Evolutionary conservation across 2,329 filamentous ascomycete genomes (phyloP).

Genomic region (Aspergillus sp.): DNA sequence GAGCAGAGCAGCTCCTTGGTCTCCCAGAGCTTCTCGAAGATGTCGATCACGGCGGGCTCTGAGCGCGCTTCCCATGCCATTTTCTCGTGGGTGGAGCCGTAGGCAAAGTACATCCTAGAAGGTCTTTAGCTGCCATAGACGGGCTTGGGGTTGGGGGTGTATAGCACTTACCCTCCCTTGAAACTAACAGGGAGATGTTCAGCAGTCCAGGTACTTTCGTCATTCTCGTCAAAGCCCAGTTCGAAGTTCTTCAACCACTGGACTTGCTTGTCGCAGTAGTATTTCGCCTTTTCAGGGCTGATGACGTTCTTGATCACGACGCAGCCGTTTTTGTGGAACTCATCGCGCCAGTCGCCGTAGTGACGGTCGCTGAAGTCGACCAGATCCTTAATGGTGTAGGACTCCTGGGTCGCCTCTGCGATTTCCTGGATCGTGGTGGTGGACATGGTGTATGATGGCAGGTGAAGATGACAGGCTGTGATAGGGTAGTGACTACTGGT

Average conservation of each 20-base stretch:
- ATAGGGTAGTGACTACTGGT: no score
- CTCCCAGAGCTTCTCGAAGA: conserved; percentile 45
- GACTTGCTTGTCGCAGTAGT: conserved; percentile 42
- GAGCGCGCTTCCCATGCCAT: conserved; percentile 45
- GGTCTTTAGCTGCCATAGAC: no score
- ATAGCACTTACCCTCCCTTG: conserved; percentile 30
- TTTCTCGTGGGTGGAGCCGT: conserved; percentile 44
- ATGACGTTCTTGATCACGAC: conserved; percentile 36
- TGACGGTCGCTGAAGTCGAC: conserved; percentile 11
- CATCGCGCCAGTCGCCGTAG: conserved; percentile 8
- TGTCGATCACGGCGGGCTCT: conserved; percentile 40
- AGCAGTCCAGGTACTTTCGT: conserved; percentile 43
- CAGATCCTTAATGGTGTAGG: conserved; percentile 10
- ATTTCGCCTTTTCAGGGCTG: conserved; percentile 36
- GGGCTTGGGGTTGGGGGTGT: no score
- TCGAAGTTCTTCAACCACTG: conserved; percentile 46
- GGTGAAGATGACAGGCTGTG: no score
- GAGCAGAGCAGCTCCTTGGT: conserved; percentile 22
- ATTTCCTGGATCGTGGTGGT: conserved; percentile 11
- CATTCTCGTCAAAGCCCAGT: conserved; percentile 41
- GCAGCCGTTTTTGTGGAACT: conserved; percentile 5
- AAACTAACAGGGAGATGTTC: conserved; percentile 45
- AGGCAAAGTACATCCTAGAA: conserved; percentile 22
- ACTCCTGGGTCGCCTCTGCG: conserved; percentile 10
- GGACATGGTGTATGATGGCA: conserved; percentile 11